A percentile compares a stretch with the other conserved stretches of the same genome.
Conservation (phyloP, 805 yeast species). For the Metschnikowia vanudenii region DNA sequence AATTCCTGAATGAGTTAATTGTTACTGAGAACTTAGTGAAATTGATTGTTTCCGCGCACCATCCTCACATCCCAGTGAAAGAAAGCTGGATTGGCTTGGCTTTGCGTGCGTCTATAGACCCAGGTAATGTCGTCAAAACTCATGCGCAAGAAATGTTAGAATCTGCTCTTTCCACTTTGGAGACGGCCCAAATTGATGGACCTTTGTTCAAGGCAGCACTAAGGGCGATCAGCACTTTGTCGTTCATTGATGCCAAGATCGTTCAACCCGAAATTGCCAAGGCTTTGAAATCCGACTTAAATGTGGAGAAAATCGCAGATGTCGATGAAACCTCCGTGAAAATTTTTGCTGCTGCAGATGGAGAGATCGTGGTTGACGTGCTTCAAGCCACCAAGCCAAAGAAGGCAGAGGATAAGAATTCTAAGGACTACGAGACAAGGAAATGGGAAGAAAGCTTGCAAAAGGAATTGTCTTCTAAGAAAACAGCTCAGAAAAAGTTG, state of each 20-base stretch:
- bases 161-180: conserved; percentile 19
- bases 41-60: conserved; percentile 32
- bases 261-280: conserved; percentile 52
- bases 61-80: conserved; percentile 30
- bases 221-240: conserved; percentile 36
- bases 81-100: conserved; percentile 79
- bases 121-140: conserved; percentile 46
- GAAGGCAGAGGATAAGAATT: conserved; percentile 59
- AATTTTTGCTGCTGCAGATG: conserved; percentile 71
- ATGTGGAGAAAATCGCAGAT: conserved; percentile 29
- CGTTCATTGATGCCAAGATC: conserved; percentile 59
- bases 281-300: conserved; percentile 45
- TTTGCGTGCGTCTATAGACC: conserved; percentile 54
- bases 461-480: conserved; percentile 65
- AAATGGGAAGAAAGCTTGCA: conserved; percentile 89
- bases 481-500: conserved; percentile 50
- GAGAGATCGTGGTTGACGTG: conserved; percentile 66
- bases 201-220: conserved; percentile 51
- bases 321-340: conserved; percentile 50
- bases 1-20: conserved; percentile 17
- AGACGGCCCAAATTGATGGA: conserved; percentile 30
- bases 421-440: conserved; percentile 79
- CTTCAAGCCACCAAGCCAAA: conserved; percentile 42
- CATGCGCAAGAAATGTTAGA: conserved; percentile 24
- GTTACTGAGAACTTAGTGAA: conserved; percentile 21